Base-by-base conservation (phyloP, 2,329 filamentous ascomycete species). In the Xylariomycetidae sp. region DNA sequence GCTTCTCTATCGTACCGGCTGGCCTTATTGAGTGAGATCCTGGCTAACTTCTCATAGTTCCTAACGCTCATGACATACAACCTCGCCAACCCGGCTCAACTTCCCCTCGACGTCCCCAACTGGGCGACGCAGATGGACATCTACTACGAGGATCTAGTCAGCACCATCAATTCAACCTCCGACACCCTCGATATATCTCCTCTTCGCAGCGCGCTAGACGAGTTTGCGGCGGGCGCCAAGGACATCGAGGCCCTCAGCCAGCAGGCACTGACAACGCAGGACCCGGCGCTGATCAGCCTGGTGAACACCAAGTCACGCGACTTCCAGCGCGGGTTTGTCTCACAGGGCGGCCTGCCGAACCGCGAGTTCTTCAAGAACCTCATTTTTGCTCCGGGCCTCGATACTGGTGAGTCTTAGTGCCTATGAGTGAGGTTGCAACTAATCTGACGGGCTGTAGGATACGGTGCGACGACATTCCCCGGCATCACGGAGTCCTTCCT, bases 271-370 rank as follows among this genome's bases (percentile, higher is more conserved):
- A 39, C 48, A 4, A 44, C 36, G 0, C 37, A 54, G 2, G 50
- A 64, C 8, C 36, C 50, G 1, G 38, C 43, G 0, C 47, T 63
- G 2, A 53, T 59, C 15, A 56, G 48, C 1, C 42, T 64, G 0
- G 52, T 69, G 6, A 71, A 70, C 38, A 57, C 62, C 38, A 68
- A 67, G 41, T 67, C 68, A 30, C 56, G 63, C 8, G 63, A 65
- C 44, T 70, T 71, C 40, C 67, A 70, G 43, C 55, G 66, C 0
- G 66, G 64, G 0, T 70, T 71, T 37, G 54, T 67, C 16, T 66
- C 62, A 1, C 65, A 70, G 37, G 66, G 64, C 0, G 67, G 67
- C 0, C 52, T 71, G 3, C 66, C 67, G 0, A 45, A 57, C 25
- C 57, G 67, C 16, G 59, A 65, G 29, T 69, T 67, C 25, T 70